Evolutionary conservation across 2,329 filamentous ascomycete species (phyloP).

Genomic region (Beauveria sp.): DNA sequence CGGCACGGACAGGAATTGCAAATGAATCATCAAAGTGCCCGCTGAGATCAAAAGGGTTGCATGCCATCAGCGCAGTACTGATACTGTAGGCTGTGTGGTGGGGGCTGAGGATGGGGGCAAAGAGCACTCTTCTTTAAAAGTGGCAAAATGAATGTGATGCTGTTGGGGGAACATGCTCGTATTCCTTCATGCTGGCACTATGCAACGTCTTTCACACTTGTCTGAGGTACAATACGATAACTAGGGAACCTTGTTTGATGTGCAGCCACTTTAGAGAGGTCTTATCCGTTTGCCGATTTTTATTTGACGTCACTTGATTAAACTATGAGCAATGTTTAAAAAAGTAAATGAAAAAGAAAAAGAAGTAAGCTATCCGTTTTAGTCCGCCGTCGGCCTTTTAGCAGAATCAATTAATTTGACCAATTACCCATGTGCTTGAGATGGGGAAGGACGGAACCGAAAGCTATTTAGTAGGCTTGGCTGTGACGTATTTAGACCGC

Average conservation of each 20-base stretch:
- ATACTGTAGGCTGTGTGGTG: too few species aligned
- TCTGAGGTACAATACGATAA: too few species aligned
- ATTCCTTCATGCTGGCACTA: neutral
- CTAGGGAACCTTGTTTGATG: too few species aligned
- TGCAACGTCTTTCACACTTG: neutral
- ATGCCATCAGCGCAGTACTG: too few species aligned
- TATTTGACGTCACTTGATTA: neutral
- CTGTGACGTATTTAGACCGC: neutral
- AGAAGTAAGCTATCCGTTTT: neutral
- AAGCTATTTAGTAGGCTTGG: neutral
- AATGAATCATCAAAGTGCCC: too few species aligned
- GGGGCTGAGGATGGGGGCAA: too few species aligned
- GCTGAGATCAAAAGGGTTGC: too few species aligned
- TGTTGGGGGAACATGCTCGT: neutral
- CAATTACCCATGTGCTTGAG: neutral
- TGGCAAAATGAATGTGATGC: neutral
- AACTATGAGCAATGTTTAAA: too few species aligned
- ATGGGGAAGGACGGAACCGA: neutral
- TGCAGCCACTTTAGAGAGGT: neutral
- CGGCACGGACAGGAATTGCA: too few species aligned
- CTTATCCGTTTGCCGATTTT: neutral
- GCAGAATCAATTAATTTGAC: neutral
- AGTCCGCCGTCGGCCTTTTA: neutral
- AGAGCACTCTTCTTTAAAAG: too few species aligned
- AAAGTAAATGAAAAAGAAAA: neutral